phyloP scores from a whole-genome alignment of 2,329 filamentous ascomycete genomes.

The Lecanoromycetidae sp. region DNA sequence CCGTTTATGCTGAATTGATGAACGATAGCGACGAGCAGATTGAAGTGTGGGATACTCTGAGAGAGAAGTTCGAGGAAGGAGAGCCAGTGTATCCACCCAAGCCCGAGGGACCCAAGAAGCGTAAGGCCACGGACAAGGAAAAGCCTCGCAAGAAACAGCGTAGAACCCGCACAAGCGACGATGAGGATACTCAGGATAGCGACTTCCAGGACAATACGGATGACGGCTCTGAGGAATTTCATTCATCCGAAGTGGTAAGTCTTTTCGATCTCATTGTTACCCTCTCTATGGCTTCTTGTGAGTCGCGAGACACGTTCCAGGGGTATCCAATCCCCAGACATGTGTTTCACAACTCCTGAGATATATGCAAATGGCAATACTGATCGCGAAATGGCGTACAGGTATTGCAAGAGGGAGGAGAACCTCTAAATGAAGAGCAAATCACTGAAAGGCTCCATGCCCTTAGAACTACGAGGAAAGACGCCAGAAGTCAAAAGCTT shows the following conservation, averaged over 20 bases:
- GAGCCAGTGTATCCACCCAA: slow-evolving; percentile 31
- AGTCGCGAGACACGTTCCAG: too few species aligned
- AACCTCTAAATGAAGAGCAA: slow-evolving; percentile 30
- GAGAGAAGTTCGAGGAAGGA: slow-evolving; percentile 30
- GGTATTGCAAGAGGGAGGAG: too few species aligned
- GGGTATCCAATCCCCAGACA: too few species aligned
- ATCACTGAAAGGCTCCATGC: slow-evolving; percentile 35
- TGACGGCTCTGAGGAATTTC: slow-evolving; percentile 21
- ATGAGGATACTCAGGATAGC: slow-evolving; percentile 22
- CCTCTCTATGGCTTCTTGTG: too few species aligned
- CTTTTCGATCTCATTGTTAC: too few species aligned
- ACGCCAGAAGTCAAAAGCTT: slow-evolving; percentile 22
- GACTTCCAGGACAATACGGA: slow-evolving; percentile 20
- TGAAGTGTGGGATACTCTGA: slow-evolving; percentile 35
- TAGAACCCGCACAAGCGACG: slow-evolving; percentile 3
- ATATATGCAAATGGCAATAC: too few species aligned
- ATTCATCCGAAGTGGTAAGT: too few species aligned
- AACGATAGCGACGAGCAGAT: slow-evolving; percentile 32
- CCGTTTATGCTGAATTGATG: slow-evolving; percentile 30
- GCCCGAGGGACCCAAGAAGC: slow-evolving; percentile 29
- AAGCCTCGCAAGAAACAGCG: slow-evolving; percentile 20
- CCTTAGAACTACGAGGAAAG: slow-evolving; percentile 33
- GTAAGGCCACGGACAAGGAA: slow-evolving; percentile 26
- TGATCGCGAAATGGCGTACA: too few species aligned
- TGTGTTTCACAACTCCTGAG: too few species aligned